These are phyloP conservation scores for Ceratocystis papillata DNA, from an alignment of 2,329 filamentous ascomycete species.

Conservation along the genomic window DNA sequence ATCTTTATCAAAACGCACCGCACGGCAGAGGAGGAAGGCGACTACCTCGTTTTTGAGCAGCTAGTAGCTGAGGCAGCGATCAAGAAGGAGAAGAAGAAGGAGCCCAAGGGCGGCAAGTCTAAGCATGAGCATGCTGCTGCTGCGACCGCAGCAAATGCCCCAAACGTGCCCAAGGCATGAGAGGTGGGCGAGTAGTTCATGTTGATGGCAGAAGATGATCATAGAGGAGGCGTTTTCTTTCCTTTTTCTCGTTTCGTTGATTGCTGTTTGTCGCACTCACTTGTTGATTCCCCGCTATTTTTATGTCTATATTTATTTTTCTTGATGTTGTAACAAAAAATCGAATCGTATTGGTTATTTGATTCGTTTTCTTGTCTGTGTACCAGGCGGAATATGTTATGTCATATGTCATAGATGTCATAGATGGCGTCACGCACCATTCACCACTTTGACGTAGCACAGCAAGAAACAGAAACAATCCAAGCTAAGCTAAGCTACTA, in stretches of 20 bases:
- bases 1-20: slow-evolving; percentile 82
- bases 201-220: too few species aligned
- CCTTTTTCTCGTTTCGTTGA: neutral
- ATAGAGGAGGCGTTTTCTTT: slow-evolving; percentile 9
- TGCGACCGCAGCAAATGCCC: slow-evolving; percentile 23
- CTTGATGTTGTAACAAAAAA: neutral
- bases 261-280: neutral
- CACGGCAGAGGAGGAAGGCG: slow-evolving; percentile 89
- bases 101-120: slow-evolving; percentile 43
- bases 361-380: too few species aligned
- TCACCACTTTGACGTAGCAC: too few species aligned
- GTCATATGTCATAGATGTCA: too few species aligned
- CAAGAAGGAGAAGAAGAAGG: slow-evolving; percentile 71
- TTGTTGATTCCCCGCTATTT: slow-evolving; percentile 5
- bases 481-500: too few species aligned
- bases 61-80: slow-evolving; percentile 91
- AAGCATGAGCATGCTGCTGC: slow-evolving; percentile 33
- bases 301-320: neutral
- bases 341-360: too few species aligned
- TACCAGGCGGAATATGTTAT: too few species aligned
- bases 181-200: neutral
- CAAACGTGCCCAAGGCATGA: slow-evolving; percentile 27
- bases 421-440: too few species aligned
- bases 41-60: slow-evolving; percentile 98
- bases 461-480: too few species aligned